These are phyloP conservation scores for Yamadazyma jaroonii DNA, from an alignment of 1,139 yeast genomes.

Conservation along the genomic window DNA sequence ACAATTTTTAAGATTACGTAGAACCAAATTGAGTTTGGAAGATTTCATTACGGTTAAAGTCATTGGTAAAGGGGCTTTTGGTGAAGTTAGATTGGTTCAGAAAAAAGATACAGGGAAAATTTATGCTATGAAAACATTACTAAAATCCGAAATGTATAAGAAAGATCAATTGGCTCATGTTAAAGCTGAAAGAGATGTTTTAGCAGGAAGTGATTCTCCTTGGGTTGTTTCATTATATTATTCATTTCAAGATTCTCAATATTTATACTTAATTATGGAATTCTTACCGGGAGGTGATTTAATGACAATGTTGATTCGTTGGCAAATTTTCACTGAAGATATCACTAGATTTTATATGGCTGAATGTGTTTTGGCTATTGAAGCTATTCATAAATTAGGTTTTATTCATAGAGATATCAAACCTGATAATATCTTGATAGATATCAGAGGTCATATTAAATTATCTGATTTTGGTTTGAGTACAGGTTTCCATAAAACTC, in stretches of 20 bases:
- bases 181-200: constrained; percentile 80
- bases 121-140: constrained; percentile 78
- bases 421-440: constrained; percentile 79
- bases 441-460: constrained; percentile 76
- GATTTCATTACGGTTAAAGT: constrained; percentile 80
- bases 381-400: constrained; percentile 77
- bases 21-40: constrained; percentile 71
- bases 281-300: constrained; percentile 84
- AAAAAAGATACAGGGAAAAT: constrained; percentile 80
- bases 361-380: constrained; percentile 81
- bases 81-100: constrained; percentile 81
- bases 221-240: constrained; percentile 84
- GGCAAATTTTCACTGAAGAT: constrained; percentile 85
- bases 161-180: constrained; percentile 83
- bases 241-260: constrained; percentile 77
- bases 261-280: constrained; percentile 77
- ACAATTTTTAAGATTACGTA: constrained; percentile 68
- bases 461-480: constrained; percentile 81
- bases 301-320: constrained; percentile 83
- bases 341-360: constrained; percentile 84
- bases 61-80: constrained; percentile 85
- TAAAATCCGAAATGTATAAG: constrained; percentile 80
- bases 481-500: constrained; percentile 84
- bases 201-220: constrained; percentile 83
- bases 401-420: constrained; percentile 78